phyloP scores from a whole-genome alignment of 306 rosid genomes.

The Gillenia trifoliata region DNA sequence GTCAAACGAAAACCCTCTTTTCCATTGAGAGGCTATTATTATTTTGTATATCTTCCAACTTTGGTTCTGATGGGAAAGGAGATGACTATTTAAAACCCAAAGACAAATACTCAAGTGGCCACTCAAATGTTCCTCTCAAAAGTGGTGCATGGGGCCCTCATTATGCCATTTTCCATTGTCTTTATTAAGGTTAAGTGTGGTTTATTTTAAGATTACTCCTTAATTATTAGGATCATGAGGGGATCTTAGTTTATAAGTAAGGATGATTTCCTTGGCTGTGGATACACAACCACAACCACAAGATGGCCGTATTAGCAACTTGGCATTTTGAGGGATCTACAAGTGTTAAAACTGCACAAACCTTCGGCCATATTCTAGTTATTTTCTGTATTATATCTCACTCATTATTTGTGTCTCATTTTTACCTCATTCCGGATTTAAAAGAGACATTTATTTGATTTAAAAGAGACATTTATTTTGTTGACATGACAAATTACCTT shows the following conservation, averaged over 20 bases:
- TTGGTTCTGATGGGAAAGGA: slow-evolving; percentile 6
- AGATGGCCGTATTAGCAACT: slow-evolving; percentile 26
- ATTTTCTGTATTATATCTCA: background rate
- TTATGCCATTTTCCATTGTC: slow-evolving; percentile 58
- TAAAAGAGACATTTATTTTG: no score
- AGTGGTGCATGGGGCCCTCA: slow-evolving; percentile 56
- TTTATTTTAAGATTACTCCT: slow-evolving; percentile 1
- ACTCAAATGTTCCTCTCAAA: slow-evolving; percentile 47
- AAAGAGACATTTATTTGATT: no score
- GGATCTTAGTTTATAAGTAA: slow-evolving; percentile 25
- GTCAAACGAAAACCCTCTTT: slow-evolving; percentile 24
- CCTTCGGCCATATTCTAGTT: background rate
- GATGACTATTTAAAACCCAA: slow-evolving; percentile 10
- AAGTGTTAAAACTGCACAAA: background rate
- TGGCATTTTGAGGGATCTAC: background rate
- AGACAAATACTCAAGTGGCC: slow-evolving; percentile 49
- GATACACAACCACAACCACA: slow-evolving; percentile 19
- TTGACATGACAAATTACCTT: no score
- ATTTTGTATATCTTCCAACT: slow-evolving; percentile 11
- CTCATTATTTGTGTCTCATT: no score
- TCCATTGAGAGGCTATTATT: slow-evolving; percentile 27
- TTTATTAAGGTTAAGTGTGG: slow-evolving; percentile 45
- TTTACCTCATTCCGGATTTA: no score
- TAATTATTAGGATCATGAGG: slow-evolving; percentile 21
- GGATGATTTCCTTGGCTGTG: slow-evolving; percentile 27